These are phyloP conservation scores for Celoporthe dispersa DNA, from an alignment of 2,329 filamentous ascomycete species.

Conservation along the genomic window DNA sequence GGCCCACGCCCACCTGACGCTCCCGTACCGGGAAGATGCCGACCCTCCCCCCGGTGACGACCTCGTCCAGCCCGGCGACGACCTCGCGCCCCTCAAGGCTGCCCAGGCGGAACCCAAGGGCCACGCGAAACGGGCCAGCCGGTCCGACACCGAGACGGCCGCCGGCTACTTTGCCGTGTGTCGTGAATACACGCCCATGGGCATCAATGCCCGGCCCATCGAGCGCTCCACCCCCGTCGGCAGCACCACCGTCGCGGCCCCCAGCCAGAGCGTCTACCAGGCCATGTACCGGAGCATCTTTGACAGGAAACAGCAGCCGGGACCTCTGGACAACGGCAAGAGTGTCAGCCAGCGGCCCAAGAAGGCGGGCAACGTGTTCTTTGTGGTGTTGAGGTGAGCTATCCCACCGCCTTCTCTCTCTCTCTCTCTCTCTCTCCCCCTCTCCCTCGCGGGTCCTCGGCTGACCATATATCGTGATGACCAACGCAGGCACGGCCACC, in stretches of 20 bases:
- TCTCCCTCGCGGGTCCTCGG: too few relatives aligned
- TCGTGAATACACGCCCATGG: slow-evolving; percentile 88
- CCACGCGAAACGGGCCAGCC: slow-evolving; percentile 50
- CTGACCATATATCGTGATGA: too few relatives aligned
- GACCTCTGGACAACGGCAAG: slow-evolving; percentile 53
- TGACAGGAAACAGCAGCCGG: slow-evolving; percentile 67
- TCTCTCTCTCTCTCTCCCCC: too few relatives aligned
- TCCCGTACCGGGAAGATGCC: slow-evolving; percentile 58
- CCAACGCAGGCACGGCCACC: slow-evolving; percentile 88
- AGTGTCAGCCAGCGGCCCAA: slow-evolving; percentile 58
- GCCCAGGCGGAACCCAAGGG: slow-evolving; percentile 63
- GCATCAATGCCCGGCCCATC: slow-evolving; percentile 89
- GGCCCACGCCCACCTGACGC: slow-evolving; percentile 69
- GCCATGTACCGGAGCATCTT: slow-evolving; percentile 98
- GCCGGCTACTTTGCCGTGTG: slow-evolving; percentile 96
- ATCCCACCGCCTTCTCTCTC: too few relatives aligned
- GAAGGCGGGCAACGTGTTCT: slow-evolving; percentile 86
- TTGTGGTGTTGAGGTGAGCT: slow-evolving; percentile 81
- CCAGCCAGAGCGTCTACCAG: slow-evolving; percentile 95
- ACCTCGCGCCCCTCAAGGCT: slow-evolving; percentile 65
- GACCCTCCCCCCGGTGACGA: slow-evolving; percentile 40
- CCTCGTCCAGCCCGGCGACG: slow-evolving; percentile 65
- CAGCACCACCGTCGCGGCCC: slow-evolving; percentile 71
- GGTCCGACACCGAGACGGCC: slow-evolving; percentile 75
- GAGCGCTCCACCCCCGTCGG: slow-evolving; percentile 83